These are phyloP conservation scores for Aethionema arabicum DNA, from an alignment of 345 rosid species.

Conservation along the genomic window DNA sequence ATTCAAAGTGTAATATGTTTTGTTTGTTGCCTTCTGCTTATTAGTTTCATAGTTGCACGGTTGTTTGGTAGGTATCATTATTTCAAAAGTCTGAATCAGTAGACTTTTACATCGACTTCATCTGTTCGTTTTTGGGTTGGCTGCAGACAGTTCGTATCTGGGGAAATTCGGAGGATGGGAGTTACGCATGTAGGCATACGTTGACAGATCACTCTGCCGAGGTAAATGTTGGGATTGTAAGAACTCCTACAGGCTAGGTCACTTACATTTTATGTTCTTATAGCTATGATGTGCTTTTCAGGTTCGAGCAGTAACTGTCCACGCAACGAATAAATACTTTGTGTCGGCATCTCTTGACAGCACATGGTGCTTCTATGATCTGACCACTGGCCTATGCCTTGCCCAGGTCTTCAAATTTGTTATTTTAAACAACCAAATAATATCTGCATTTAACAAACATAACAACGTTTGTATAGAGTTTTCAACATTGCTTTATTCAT, in stretches of 20 bases:
- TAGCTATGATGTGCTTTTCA: conserved; percentile 33
- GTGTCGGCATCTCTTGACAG: conserved; percentile 94
- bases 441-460: conserved; percentile 4
- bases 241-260: conserved; percentile 2
- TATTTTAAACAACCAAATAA: conserved; percentile 7
- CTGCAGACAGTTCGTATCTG: conserved; percentile 95
- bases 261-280: conserved; percentile 2
- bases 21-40: conserved; percentile 5
- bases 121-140: conserved; percentile 20
- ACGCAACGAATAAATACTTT: conserved; percentile 90
- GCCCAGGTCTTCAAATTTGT: conserved; percentile 57
- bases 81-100: conserved; percentile 3
- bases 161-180: conserved; percentile 90
- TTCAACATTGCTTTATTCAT: not conserved
- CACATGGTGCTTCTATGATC: conserved; percentile 96
- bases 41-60: too few relatives aligned
- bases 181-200: conserved; percentile 67
- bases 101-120: conserved; percentile 11
- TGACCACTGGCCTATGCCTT: conserved; percentile 85
- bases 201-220: conserved; percentile 91
- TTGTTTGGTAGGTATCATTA: not conserved
- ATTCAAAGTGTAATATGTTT: not conserved
- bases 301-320: conserved; percentile 99
- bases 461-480: not conserved
- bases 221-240: conserved; percentile 45